Evolutionary conservation across 352 stramenopile genomes (phyloP).

Genomic region (Phytophthora pluvialis): DNA sequence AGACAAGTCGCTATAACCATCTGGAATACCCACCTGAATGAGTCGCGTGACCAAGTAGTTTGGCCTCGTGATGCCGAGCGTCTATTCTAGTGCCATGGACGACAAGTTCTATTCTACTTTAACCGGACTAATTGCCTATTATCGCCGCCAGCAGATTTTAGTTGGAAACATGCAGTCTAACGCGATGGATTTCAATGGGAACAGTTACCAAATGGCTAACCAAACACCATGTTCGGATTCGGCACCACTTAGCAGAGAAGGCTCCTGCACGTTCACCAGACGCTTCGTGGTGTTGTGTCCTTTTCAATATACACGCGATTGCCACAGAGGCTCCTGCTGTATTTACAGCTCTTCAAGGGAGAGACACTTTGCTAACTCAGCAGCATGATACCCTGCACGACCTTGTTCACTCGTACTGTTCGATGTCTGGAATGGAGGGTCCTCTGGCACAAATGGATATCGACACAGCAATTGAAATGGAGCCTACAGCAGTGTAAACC

Average conservation of each 20-base stretch:
- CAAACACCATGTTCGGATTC: slow-evolving; percentile 4
- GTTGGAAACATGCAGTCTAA: slow-evolving; percentile 2
- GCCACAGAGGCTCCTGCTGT: neutral
- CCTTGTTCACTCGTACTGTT: slow-evolving; percentile 5
- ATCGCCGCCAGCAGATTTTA: neutral
- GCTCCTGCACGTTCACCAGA: neutral
- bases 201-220: slow-evolving; percentile 4
- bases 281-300: neutral
- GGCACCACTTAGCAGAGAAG: neutral
- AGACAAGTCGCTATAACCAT: too few relatives aligned
- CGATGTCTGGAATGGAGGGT: neutral
- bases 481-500: slow-evolving; percentile 3
- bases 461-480: neutral
- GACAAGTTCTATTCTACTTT: slow-evolving; percentile 7
- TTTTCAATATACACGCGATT: slow-evolving; percentile 2
- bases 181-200: slow-evolving; percentile 5
- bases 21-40: too few relatives aligned
- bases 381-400: neutral
- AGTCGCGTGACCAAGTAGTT: too few relatives aligned
- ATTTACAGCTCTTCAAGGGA: neutral
- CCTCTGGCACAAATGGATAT: neutral
- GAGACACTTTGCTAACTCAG: neutral
- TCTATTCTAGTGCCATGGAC: slow-evolving; percentile 1
- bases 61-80: neutral
- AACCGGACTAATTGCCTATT: neutral